Evolutionary conservation across 345 rosid species (phyloP).

Genomic region (Mallotus nudiflorus): DNA sequence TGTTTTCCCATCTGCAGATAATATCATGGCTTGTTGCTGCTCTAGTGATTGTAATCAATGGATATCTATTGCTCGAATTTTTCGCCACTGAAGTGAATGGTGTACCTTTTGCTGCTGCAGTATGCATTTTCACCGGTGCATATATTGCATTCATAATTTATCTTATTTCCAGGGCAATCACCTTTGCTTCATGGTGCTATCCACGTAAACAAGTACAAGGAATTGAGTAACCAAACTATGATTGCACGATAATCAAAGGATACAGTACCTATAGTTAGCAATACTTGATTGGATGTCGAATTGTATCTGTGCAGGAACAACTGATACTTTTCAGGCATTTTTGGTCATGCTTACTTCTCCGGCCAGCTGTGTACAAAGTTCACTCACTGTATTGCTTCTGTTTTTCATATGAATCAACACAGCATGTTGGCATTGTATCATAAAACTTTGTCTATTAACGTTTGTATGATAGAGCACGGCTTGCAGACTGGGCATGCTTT

Average conservation of each 20-base stretch:
- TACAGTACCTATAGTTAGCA: neutral
- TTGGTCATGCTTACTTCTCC: neutral
- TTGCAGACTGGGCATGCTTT: neutral
- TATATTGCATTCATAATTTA: slow-evolving; percentile 72
- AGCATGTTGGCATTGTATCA: neutral
- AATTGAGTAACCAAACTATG: neutral
- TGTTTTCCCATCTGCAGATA: slow-evolving; percentile 39
- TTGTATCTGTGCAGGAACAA: neutral
- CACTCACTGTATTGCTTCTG: neutral
- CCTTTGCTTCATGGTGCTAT: slow-evolving; percentile 34
- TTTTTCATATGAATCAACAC: too few species aligned
- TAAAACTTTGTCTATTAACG: neutral
- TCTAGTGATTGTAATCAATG: slow-evolving; percentile 81
- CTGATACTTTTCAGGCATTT: neutral
- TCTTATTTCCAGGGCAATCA: slow-evolving; percentile 51
- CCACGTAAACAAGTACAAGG: slow-evolving; percentile 8
- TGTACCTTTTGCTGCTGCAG: slow-evolving; percentile 30
- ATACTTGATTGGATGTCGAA: neutral
- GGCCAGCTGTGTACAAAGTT: slow-evolving; percentile 5
- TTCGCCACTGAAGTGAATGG: slow-evolving; percentile 64
- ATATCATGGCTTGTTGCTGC: slow-evolving; percentile 79
- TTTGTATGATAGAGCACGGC: neutral
- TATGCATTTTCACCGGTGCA: slow-evolving; percentile 45
- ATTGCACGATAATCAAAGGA: neutral
- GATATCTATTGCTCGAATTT: slow-evolving; percentile 77